Evolutionary conservation across 176 grass and related monocot genomes (phyloP).

Genomic region (Cenchrus purpureus): DNA sequence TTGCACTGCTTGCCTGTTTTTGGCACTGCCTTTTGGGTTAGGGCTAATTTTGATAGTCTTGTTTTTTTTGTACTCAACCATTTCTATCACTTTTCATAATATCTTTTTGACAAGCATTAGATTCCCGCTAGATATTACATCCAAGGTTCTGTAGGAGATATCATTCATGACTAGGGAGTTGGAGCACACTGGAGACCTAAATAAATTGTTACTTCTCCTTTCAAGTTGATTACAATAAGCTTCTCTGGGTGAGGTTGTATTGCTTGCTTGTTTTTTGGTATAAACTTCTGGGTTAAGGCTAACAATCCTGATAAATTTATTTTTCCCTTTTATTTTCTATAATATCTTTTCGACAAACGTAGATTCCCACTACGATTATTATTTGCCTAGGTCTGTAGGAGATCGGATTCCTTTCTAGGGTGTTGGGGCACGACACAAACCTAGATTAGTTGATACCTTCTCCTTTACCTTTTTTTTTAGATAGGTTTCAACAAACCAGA

Average conservation of each 20-base stretch:
- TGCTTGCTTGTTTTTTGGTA: constrained; percentile 23
- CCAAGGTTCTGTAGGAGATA: constrained; percentile 12
- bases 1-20: constrained; percentile 26
- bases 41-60: not conserved
- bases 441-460: not conserved
- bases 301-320: not conserved
- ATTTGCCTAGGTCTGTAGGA: constrained; percentile 14
- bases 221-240: constrained; percentile 12
- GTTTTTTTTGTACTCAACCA: not conserved
- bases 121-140: not conserved
- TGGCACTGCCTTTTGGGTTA: not conserved
- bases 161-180: constrained; percentile 26
- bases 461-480: constrained; percentile 14
- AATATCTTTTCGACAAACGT: constrained; percentile 28
- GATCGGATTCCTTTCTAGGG: constrained; percentile 27
- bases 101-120: constrained; percentile 28
- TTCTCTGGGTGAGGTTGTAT: constrained; percentile 18
- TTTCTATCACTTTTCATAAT: not conserved
- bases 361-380: not conserved
- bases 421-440: not conserved
- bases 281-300: not conserved
- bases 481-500: not conserved
- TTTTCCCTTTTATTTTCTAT: not conserved
- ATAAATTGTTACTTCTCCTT: not conserved
- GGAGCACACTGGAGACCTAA: not conserved